These are phyloP conservation scores for Alternaria solani DNA, from an alignment of 2,329 filamentous ascomycete genomes.

Conservation along the genomic window DNA sequence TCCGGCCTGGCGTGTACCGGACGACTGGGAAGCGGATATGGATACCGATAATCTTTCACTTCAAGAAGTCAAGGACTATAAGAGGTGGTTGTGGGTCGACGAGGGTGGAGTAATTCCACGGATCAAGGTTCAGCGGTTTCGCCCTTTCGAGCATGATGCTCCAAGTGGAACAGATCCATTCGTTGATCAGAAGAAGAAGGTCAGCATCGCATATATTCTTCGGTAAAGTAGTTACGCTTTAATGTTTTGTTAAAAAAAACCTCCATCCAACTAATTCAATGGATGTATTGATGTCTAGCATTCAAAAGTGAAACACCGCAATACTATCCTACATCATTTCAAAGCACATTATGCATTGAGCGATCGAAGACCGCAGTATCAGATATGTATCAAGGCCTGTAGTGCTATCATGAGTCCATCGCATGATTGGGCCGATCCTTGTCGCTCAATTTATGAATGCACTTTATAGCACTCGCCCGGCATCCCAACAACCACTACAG, in stretches of 20 bases:
- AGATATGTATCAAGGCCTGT: background rate
- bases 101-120: no score
- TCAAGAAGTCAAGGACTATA: no score
- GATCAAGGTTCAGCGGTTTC: no score
- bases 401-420: background rate
- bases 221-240: background rate
- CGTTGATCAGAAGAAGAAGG: background rate
- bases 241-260: background rate
- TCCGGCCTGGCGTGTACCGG: no score
- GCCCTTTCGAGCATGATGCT: background rate
- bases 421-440: conserved; percentile 6
- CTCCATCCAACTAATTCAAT: background rate
- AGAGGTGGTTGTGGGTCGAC: no score
- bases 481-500: background rate
- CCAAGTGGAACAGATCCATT: background rate
- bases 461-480: conserved; percentile 6
- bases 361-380: background rate
- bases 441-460: conserved; percentile 10
- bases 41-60: no score
- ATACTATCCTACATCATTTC: background rate
- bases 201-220: background rate
- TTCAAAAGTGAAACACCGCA: background rate
- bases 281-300: background rate
- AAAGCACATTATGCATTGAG: background rate
- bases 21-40: no score